Conservation (phyloP, 176 grass and related monocot species). For the Cocos nucifera region DNA sequence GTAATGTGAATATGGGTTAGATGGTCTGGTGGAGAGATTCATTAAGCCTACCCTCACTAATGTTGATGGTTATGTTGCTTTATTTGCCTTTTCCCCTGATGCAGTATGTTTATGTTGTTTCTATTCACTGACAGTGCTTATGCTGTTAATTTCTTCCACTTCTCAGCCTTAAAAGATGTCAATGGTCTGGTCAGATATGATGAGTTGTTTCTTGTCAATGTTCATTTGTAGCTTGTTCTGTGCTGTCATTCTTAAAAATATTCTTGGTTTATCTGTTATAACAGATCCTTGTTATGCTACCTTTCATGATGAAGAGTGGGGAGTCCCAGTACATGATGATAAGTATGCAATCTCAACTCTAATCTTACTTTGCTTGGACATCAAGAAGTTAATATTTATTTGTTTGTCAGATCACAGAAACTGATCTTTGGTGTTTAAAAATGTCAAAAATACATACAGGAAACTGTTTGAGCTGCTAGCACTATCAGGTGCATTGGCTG, state of each 20-base stretch:
- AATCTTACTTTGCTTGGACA: background rate
- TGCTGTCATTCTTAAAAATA: background rate
- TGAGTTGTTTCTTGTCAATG: background rate
- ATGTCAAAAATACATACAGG: slow-evolving; percentile 33
- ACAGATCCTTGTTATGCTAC: slow-evolving; percentile 64
- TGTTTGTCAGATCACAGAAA: slow-evolving; percentile 7
- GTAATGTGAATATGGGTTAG: no score
- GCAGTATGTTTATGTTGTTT: no score
- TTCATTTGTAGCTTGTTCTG: background rate
- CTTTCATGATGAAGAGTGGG: slow-evolving; percentile 99
- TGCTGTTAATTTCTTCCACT: no score
- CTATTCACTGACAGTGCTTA: no score
- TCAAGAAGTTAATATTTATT: slow-evolving; percentile 9
- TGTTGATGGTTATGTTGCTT: no score
- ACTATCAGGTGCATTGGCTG: slow-evolving; percentile 72
- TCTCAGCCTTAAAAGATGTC: no score
- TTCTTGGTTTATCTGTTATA: background rate
- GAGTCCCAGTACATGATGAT: slow-evolving; percentile 75
- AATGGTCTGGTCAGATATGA: no score
- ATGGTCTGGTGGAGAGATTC: no score
- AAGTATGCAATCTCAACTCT: slow-evolving; percentile 34
- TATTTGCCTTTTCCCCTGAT: no score
- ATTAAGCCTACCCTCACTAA: no score
- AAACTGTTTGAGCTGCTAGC: slow-evolving; percentile 87
- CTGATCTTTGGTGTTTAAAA: background rate